Evolutionary conservation across 805 yeast genomes (phyloP).

Genomic region (Wickerhamomyces sydowiorum): DNA sequence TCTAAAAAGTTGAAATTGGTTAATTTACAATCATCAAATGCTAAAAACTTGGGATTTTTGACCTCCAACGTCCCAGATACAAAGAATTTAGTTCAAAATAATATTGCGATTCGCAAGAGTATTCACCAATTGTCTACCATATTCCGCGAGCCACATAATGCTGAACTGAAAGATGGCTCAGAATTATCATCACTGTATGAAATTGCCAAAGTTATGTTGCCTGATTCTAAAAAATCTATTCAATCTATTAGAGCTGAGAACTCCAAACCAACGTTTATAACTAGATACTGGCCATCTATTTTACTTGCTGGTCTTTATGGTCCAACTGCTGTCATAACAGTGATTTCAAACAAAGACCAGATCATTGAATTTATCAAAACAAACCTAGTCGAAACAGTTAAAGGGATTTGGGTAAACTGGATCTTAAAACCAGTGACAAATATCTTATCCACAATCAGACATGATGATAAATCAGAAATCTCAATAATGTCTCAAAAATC

Average conservation of each 20-base stretch:
- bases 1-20: slow-evolving; percentile 17
- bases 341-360: slow-evolving; percentile 46
- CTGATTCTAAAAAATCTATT: not conserved
- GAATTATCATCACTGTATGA: not conserved
- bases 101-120: not conserved
- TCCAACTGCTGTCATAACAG: slow-evolving; percentile 39
- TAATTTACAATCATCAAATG: slow-evolving; percentile 23
- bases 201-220: not conserved
- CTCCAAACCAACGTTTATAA: slow-evolving; percentile 34
- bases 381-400: slow-evolving; percentile 56
- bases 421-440: slow-evolving; percentile 67
- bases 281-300: slow-evolving; percentile 65
- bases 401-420: slow-evolving; percentile 79
- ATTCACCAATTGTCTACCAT: not conserved
- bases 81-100: slow-evolving; percentile 4
- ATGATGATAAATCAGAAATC: slow-evolving; percentile 68
- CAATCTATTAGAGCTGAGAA: slow-evolving; percentile 2
- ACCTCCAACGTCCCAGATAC: slow-evolving; percentile 27
- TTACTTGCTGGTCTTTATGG: slow-evolving; percentile 40
- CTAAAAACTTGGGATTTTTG: slow-evolving; percentile 31
- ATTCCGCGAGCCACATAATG: too few relatives aligned
- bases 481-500: slow-evolving; percentile 79
- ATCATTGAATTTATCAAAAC: slow-evolving; percentile 51
- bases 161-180: too few relatives aligned
- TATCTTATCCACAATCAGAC: slow-evolving; percentile 74